Percentiles rank a stretch among this genome's conserved stretches.
Conservation (phyloP, 352 stramenopile species). For the Phytophthora cryptogea region DNA sequence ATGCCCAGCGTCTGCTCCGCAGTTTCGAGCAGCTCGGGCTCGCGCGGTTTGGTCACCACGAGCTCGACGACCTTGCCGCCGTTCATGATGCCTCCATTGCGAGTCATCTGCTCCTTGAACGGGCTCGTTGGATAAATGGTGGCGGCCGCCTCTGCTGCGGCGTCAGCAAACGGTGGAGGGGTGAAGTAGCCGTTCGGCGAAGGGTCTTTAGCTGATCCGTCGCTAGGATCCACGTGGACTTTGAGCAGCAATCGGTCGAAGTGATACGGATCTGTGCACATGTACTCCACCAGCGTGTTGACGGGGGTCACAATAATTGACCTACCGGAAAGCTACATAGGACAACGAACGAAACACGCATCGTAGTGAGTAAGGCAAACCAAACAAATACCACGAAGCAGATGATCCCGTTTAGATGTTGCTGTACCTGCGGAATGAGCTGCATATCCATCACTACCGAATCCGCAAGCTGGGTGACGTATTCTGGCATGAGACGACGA, state of each 20-base stretch:
- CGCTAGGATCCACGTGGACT: constrained; percentile 49
- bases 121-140: constrained; percentile 36
- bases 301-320: constrained; percentile 37
- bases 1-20: constrained; percentile 78
- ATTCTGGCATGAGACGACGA: constrained; percentile 51
- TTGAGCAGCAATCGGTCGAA: constrained; percentile 53
- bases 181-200: constrained; percentile 30
- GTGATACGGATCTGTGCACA: constrained; percentile 48
- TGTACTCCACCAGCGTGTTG: constrained; percentile 60
- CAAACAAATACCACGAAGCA: not conserved
- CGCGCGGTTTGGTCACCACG: constrained; percentile 37
- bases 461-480: constrained; percentile 50
- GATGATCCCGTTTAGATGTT: not conserved
- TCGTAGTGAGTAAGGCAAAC: constrained; percentile 6
- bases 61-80: constrained; percentile 40
- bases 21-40: constrained; percentile 55
- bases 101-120: constrained; percentile 58
- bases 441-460: constrained; percentile 54
- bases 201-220: constrained; percentile 23
- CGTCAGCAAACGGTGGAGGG: constrained; percentile 17
- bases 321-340: constrained; percentile 26
- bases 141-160: constrained; percentile 21
- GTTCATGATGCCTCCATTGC: constrained; percentile 57
- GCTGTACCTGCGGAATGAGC: constrained; percentile 43
- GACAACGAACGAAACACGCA: not conserved